phyloP scores from a whole-genome alignment of 1,139 yeast genomes.

The Hemisphaericaspora lyxosophila region DNA sequence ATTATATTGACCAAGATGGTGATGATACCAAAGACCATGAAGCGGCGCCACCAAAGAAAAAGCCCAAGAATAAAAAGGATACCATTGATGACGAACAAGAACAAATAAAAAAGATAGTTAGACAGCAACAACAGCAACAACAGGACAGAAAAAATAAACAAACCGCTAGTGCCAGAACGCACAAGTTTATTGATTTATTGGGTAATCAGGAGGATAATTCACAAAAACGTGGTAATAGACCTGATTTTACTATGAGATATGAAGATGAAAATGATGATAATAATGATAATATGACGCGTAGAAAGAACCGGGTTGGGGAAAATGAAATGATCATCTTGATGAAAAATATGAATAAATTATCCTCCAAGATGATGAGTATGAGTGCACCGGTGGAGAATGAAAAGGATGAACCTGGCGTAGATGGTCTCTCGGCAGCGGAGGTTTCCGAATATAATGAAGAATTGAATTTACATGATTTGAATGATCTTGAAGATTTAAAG shows the following conservation, averaged over 20 bases:
- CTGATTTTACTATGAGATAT: constrained; percentile 86
- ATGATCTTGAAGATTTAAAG: constrained; percentile 47
- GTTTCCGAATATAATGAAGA: constrained; percentile 47
- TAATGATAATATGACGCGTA: no score
- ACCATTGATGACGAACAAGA: constrained; percentile 12
- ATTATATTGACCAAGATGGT: constrained; percentile 39
- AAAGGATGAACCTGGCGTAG: constrained; percentile 13
- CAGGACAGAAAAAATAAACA: constrained; percentile 13
- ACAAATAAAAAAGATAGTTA: constrained; percentile 3
- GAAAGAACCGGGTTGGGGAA: constrained; percentile 29
- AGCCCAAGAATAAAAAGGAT: constrained; percentile 15
- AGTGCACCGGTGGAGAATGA: constrained; percentile 18
- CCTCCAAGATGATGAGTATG: constrained; percentile 75
- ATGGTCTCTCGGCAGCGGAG: constrained; percentile 27
- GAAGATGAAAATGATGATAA: constrained; percentile 46
- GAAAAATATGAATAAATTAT: constrained; percentile 84
- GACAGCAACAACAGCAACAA: constrained; percentile 13
- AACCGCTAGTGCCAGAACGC: constrained; percentile 30
- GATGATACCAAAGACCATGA: background rate
- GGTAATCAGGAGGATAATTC: constrained; percentile 86
- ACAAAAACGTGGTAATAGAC: constrained; percentile 71
- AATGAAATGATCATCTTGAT: constrained; percentile 71
- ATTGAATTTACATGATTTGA: constrained; percentile 62
- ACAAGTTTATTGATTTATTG: constrained; percentile 66
- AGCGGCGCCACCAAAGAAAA: constrained; percentile 18